Evolutionary conservation across 768 basidiomycete species (phyloP).

Genomic region (Boletus speciosus): DNA sequence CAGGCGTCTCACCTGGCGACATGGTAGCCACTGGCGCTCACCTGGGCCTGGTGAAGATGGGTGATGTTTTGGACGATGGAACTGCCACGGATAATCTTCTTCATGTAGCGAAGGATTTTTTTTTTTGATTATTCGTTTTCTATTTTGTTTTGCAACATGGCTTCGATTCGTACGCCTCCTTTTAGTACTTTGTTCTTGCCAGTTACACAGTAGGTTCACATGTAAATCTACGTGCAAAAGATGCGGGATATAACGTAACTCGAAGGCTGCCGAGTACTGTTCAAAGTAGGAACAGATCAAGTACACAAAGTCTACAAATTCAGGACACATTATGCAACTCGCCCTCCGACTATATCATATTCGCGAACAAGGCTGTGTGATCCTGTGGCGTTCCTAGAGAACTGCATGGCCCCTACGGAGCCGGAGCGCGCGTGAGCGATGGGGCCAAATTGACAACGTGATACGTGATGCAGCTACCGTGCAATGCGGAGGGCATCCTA

Average conservation of each 20-base stretch:
- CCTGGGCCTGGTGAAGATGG: conserved; percentile 1
- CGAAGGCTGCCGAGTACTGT: not conserved
- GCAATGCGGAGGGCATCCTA: not conserved
- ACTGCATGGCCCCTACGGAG: not conserved
- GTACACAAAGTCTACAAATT: not conserved
- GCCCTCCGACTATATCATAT: too few relatives aligned
- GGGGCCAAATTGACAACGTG: not conserved
- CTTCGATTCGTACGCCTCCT: conserved; percentile 15
- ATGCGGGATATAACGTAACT: not conserved
- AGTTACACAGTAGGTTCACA: conserved; percentile 3
- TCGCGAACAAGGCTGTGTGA: not conserved
- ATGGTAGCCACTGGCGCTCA: conserved; percentile 3
- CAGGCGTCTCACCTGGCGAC: conserved; percentile 1
- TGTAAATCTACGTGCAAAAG: conserved; percentile 3
- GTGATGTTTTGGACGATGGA: conserved; percentile 19
- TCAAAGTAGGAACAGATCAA: not conserved
- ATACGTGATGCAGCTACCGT: not conserved
- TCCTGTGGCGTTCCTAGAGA: not conserved
- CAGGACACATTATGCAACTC: not conserved
- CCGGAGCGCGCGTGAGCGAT: not conserved
- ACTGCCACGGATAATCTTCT: conserved; percentile 28
- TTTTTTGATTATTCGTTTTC: conserved; percentile 31
- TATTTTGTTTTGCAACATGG: conserved; percentile 29
- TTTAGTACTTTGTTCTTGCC: conserved; percentile 21
- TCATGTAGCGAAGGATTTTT: conserved; percentile 21